These are phyloP conservation scores for Aspergillus kassunensis DNA, from an alignment of 495 filamentous ascomycete genomes.

Conservation along the genomic window DNA sequence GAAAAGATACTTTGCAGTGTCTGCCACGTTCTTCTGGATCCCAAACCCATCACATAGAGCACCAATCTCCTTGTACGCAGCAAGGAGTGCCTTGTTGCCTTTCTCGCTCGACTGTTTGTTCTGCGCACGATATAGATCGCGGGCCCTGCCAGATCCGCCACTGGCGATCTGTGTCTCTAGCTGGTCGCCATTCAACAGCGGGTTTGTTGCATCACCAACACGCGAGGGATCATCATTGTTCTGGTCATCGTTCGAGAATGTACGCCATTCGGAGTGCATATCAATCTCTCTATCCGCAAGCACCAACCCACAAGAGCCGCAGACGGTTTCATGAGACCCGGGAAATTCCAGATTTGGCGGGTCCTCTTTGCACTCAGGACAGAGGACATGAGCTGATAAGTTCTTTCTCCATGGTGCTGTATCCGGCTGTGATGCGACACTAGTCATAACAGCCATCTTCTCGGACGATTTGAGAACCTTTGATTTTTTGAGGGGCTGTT, in stretches of 20 bases:
- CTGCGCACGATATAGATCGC: slow-evolving; percentile 83
- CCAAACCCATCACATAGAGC: slow-evolving; percentile 80
- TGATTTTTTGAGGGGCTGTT: slow-evolving; percentile 27
- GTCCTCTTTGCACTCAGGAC: slow-evolving; percentile 82
- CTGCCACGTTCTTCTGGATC: slow-evolving; percentile 72
- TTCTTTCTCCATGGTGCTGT: slow-evolving; percentile 63
- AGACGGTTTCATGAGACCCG: slow-evolving; percentile 87
- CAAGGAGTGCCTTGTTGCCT: slow-evolving; percentile 69
- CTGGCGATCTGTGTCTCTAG: slow-evolving; percentile 86
- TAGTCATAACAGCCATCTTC: slow-evolving; percentile 39
- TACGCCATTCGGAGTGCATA: slow-evolving; percentile 95
- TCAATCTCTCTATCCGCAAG: slow-evolving; percentile 88
- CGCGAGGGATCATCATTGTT: slow-evolving; percentile 93
- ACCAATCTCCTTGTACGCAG: slow-evolving; percentile 86
- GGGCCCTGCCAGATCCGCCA: slow-evolving; percentile 64
- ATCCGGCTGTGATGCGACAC: slow-evolving; percentile 12
- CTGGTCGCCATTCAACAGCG: slow-evolving; percentile 84
- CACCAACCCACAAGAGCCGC: slow-evolving; percentile 87
- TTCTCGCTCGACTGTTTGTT: slow-evolving; percentile 84
- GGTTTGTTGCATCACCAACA: slow-evolving; percentile 89
- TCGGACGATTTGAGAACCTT: slow-evolving; percentile 18
- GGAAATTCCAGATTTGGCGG: slow-evolving; percentile 96
- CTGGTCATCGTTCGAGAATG: slow-evolving; percentile 96
- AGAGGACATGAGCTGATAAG: slow-evolving; percentile 76
- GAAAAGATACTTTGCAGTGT: slow-evolving; percentile 89